These are phyloP conservation scores for Pythium rhizo-oryzae DNA, from an alignment of 352 stramenopile genomes.

Conservation along the genomic window DNA sequence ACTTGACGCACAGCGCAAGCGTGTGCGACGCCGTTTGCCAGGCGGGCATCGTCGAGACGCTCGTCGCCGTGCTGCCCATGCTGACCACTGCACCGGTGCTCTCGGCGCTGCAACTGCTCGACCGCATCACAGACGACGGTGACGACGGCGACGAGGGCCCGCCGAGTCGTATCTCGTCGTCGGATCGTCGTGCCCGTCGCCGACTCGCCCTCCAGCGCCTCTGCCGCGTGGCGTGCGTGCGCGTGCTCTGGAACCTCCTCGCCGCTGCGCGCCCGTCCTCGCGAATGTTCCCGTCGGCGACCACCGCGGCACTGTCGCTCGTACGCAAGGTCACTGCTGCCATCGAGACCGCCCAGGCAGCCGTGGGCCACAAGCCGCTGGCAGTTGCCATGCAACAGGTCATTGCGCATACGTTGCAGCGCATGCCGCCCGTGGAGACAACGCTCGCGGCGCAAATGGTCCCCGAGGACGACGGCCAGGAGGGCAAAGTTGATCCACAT, in stretches of 20 bases:
- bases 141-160: background rate
- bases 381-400: background rate
- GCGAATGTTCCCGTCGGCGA: too few relatives aligned
- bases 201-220: slow-evolving; percentile 10
- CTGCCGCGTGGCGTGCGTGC: slow-evolving; percentile 29
- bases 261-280: background rate
- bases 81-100: slow-evolving; percentile 3
- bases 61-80: slow-evolving; percentile 24
- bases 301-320: slow-evolving; percentile 7
- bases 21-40: slow-evolving; percentile 9
- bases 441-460: background rate
- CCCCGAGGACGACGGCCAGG: background rate
- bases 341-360: slow-evolving; percentile 17
- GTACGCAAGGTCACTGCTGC: slow-evolving; percentile 23
- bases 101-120: slow-evolving; percentile 26
- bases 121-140: slow-evolving; percentile 21
- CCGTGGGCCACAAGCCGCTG: background rate
- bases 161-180: background rate
- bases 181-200: slow-evolving; percentile 10
- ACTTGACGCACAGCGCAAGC: slow-evolving; percentile 17
- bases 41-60: slow-evolving; percentile 22
- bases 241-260: slow-evolving; percentile 22
- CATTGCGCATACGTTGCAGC: background rate
- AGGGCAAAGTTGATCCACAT: slow-evolving; percentile 3
- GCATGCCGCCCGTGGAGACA: slow-evolving; percentile 1